Evolutionary conservation across 495 filamentous ascomycete genomes (phyloP), one percentile per base, ranked within the genome.

Genomic region (Aspergillus bridgeri): DNA sequence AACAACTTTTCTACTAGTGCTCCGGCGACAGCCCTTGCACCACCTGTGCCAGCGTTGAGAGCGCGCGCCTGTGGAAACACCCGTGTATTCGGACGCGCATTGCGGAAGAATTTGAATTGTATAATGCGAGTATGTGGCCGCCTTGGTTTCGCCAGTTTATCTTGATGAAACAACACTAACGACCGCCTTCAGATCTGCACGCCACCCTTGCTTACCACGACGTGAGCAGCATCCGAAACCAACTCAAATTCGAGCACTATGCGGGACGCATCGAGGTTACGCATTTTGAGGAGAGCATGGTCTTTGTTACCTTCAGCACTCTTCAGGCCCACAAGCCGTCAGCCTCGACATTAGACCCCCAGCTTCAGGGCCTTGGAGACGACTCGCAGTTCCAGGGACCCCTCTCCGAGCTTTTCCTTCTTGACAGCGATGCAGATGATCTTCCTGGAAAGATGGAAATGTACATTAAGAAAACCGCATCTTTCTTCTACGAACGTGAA

Each of bases 21-120:
- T 92, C 89, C 4, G 83, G 83, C 15, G 89, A 88, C 24, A 86
- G 77, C n/a, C 91, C 91, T 4, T 96, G 91, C 65, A 83, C 79
- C 20, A 88, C 89, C n/a, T 96, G 91, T 58, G 77, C 80, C 24
- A 89, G 86, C 61, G 88, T 94, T 3, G 81, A 91, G 56, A 86
- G 84, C 43, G 89, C 90, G 2, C 82, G 90, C 22, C 71, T 94
- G 3, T 96, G 91, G 91, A 89, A 86, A 61, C 80, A 83, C 20
- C 87, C 86, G 6, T 96, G 91, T 65, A 83, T 91, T 44, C 83
- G 90, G 23, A 90, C 86, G 1, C 86, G 86, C 23, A 83, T 94
- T 49, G 84, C 83, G 0, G 88, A 91, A 51, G 82, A 88, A 63
- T 83, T 90, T 58, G 84, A 88, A 48, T 72, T 91, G 11, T 92